Evolutionary conservation across 768 basidiomycete species (phyloP), one percentile per base, ranked within the genome.

Genomic region (Tricholoma sp.): DNA sequence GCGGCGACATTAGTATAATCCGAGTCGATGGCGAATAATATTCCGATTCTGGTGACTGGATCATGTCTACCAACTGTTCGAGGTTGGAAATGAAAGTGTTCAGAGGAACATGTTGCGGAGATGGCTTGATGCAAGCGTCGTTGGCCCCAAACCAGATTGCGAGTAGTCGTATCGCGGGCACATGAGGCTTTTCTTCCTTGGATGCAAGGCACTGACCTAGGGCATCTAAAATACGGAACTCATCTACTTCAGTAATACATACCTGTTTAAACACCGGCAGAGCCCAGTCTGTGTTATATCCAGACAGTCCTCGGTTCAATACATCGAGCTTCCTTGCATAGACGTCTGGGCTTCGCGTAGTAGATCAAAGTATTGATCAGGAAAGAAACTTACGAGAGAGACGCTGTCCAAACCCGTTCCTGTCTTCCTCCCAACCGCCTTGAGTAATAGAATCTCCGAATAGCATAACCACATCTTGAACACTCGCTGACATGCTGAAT

Each of bases 81-180:
- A 96, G 72, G 66, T 94, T 94, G 50, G 71, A 67, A 33, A 73
- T 77, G 76, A 84, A 96, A 49, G 75, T 74, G 17, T 75, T 69
- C 28, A 90, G 71, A 3, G 92, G 87, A 44, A 95, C 88, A 65
- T 93, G 88, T 65, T 96, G 94, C 13, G 76, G 70, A 17, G 79
- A 83, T 0, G 80, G 80, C 29, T 72, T 68, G 50, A 90, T 75
- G 61, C 81, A 83, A 6, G 94, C 83, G 68, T 98, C 94, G 71
- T 98, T 98, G 13, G 86, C 86, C 49, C 94, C 94, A 58, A 91
- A 90, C 92, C 92, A 97, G 65, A 96, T 84, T 6, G 83, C 83
- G 57, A 95, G 75, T n/a, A 95, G 69, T 41, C 81, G 82, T 34
- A 94, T 77, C 45, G 77, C 81, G 7, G 88, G 85, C 36, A 75